A percentile compares a stretch with the other conserved stretches of the same genome.
phyloP scores from a whole-genome alignment of 768 basidiomycete species.

The Termitomyces sp. region DNA sequence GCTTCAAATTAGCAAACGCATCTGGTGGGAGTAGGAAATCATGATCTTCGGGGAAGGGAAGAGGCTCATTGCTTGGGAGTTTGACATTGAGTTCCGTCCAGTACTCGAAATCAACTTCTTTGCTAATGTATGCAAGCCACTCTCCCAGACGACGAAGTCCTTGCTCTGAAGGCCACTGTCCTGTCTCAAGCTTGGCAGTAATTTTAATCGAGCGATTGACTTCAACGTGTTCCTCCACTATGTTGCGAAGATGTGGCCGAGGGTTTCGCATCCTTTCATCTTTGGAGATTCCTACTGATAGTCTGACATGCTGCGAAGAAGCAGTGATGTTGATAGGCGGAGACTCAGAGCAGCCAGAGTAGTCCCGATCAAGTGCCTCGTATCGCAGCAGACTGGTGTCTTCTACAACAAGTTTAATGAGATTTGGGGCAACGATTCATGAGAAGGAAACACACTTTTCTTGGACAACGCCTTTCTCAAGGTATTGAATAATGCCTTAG shows the following conservation, averaged over 20 bases:
- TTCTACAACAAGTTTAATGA: not conserved
- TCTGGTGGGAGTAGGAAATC: not conserved
- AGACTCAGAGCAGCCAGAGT: not conserved
- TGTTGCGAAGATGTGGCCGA: not conserved
- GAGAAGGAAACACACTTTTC: not conserved
- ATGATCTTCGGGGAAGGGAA: not conserved
- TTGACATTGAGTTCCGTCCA: not conserved
- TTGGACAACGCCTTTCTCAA: not conserved
- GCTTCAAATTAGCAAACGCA: not conserved
- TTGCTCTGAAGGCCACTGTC: not conserved
- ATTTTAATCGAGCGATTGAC: not conserved
- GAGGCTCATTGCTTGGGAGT: not conserved
- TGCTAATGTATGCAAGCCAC: not conserved
- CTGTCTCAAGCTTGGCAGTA: not conserved
- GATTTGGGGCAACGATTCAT: not conserved
- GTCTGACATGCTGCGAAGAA: not conserved
- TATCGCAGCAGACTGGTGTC: not conserved
- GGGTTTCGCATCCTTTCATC: not conserved
- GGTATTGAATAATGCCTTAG: not conserved
- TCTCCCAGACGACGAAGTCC: not conserved
- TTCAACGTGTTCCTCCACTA: not conserved
- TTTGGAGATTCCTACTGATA: not conserved
- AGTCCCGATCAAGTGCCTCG: not conserved
- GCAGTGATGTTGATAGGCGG: not conserved
- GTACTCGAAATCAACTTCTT: not conserved